Percentiles rank a stretch among this genome's conserved stretches.
Conservation (phyloP, 2,329 filamentous ascomycete genomes). For the Incumbomyces delicatus region DNA sequence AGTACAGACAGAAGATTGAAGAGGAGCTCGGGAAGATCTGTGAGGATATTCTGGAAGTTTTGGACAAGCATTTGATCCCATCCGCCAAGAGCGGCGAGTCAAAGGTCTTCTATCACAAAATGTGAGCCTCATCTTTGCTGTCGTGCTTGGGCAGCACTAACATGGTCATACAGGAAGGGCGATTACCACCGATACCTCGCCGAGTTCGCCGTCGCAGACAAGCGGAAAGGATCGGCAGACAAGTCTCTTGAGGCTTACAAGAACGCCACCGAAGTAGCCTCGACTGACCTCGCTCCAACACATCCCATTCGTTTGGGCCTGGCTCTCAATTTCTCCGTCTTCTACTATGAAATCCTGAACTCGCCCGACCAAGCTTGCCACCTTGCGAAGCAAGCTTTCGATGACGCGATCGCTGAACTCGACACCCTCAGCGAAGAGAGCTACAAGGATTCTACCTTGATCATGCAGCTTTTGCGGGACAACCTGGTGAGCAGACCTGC, state of each 20-base stretch:
- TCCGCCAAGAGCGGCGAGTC: slow-evolving; percentile 92
- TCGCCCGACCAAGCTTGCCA: slow-evolving; percentile 97
- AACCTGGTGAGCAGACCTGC: slow-evolving; percentile 60
- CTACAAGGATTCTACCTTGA: slow-evolving; percentile 98
- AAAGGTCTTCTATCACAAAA: slow-evolving; percentile 99
- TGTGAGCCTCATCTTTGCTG: slow-evolving; percentile 47
- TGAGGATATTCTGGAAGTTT: slow-evolving; percentile 90
- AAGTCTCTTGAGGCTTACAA: slow-evolving; percentile 97
- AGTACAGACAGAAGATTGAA: slow-evolving; percentile 99
- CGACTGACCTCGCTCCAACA: slow-evolving; percentile 79
- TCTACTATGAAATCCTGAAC: slow-evolving; percentile 99
- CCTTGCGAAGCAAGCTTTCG: slow-evolving; percentile 89
- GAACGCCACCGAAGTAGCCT: slow-evolving; percentile 78
- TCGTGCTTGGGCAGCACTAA: neutral
- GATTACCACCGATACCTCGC: slow-evolving; percentile 99
- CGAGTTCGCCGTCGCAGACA: slow-evolving; percentile 89
- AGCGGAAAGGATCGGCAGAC: slow-evolving; percentile 89
- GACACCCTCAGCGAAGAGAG: slow-evolving; percentile 96
- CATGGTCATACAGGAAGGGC: slow-evolving; percentile 65
- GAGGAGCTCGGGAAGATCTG: slow-evolving; percentile 93
- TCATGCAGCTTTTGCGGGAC: slow-evolving; percentile 97
- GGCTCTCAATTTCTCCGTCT: slow-evolving; percentile 93
- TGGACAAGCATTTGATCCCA: slow-evolving; percentile 88
- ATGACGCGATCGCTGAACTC: slow-evolving; percentile 95
- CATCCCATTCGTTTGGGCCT: slow-evolving; percentile 90